Conservation (phyloP, 2,329 filamentous ascomycete genomes). For the Trematosphaeria pertusa region DNA sequence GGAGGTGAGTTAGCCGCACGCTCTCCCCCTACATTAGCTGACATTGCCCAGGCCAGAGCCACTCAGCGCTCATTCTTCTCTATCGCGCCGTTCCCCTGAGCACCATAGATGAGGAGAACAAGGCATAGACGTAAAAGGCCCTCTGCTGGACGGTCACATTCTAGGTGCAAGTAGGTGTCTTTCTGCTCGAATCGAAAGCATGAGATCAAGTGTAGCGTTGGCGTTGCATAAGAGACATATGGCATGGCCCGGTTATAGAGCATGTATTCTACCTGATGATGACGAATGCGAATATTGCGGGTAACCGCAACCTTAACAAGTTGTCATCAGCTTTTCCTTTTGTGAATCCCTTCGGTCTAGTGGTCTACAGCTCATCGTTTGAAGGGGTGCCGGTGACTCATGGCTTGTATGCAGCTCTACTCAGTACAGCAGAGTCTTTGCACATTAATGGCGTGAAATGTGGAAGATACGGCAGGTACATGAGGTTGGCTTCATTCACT, state of each 20-base stretch:
- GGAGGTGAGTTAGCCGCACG: slow-evolving; percentile 66
- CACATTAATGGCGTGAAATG: too few species aligned
- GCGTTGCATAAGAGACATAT: slow-evolving; percentile 39
- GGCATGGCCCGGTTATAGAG: slow-evolving; percentile 22
- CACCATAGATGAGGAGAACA: slow-evolving; percentile 56
- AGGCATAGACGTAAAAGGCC: slow-evolving; percentile 29
- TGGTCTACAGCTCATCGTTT: too few species aligned
- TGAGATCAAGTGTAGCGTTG: slow-evolving; percentile 20
- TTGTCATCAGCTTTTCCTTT: slow-evolving; percentile 1
- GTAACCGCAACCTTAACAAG: too few species aligned
- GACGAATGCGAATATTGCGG: slow-evolving; percentile 1
- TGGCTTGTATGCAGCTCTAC: too few species aligned
- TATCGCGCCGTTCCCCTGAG: slow-evolving; percentile 78
- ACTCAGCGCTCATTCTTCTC: slow-evolving; percentile 81
- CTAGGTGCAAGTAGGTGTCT: slow-evolving; percentile 18
- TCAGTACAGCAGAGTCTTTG: too few species aligned
- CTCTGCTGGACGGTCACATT: neutral
- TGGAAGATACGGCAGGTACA: too few species aligned
- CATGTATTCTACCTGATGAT: slow-evolving; percentile 7
- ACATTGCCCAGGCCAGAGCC: slow-evolving; percentile 66
- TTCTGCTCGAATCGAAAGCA: slow-evolving; percentile 12
- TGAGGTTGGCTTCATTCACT: too few species aligned
- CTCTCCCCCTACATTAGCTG: slow-evolving; percentile 14
- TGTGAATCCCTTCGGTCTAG: too few species aligned
- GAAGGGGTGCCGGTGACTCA: too few species aligned